Evolutionary conservation across 106 monocot species (phyloP), one percentile per base, ranked within the genome.

Genomic region (Apostasia shenzhenica): DNA sequence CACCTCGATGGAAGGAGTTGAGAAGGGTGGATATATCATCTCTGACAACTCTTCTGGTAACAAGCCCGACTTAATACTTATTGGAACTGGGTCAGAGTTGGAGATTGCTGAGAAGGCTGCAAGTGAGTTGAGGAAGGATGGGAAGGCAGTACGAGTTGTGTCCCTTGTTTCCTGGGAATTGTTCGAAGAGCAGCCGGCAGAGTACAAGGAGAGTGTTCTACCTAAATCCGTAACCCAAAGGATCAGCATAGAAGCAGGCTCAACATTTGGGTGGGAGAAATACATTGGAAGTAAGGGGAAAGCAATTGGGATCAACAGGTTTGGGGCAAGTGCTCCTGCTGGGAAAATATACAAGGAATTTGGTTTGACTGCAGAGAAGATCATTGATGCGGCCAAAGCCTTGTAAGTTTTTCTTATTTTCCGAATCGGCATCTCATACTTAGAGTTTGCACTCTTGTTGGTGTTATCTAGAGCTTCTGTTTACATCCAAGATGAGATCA

Each of bases 301-400:
- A 79, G 75, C 90, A 0, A 90, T 90, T 5, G 86, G 90, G 41
- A 90, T 90, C 14, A 83, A 90, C 48, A 57, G 80, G 59, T 90
- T 90, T 61, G 90, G 90, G 47, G 90, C 90, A 8, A 90, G 90
- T 68, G 90, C 90, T 59, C 90, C 90, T 72, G 90, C 90, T 50
- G 83, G 85, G 61, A 83, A 45, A 54, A 83, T 90, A 64, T 89
- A 85, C 70, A 82, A 85, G 80, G 89, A 89, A 58, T 83, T 80
- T 42, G 89, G 89, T 41, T 71, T 89, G 48, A 75, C 89, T 9
- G 77, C 55, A n/a, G 89, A 89, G 63, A 83, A 76, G 52, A 72
- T 89, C 54, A 60, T 89, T 52, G 78, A 77, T 14, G 14, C 66
- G n/a, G 89, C 83, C 37, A 85, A 81, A 58, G 67, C 76, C 63